Conservation (phyloP, 371 early-diverging fungal species). For the Rhizopus stolonifer region DNA sequence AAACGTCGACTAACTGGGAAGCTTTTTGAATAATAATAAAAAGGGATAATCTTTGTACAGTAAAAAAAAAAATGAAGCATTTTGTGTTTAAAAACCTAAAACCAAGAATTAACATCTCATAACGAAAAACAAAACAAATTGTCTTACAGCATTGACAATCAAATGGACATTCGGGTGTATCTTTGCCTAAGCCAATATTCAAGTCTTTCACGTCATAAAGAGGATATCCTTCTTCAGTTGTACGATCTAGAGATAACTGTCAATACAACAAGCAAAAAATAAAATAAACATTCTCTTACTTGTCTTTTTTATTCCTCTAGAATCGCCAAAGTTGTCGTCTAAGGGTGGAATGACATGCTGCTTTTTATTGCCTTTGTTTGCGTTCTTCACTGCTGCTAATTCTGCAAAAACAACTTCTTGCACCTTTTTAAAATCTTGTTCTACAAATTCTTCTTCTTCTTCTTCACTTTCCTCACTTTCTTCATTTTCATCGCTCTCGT, state of each 20-base stretch:
- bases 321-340: slow-evolving; percentile 44
- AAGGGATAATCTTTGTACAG: slow-evolving; percentile 1
- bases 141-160: slow-evolving; percentile 52
- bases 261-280: no score
- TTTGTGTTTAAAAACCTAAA: neutral
- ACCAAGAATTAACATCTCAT: neutral
- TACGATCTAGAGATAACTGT: slow-evolving; percentile 31
- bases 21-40: slow-evolving; percentile 11
- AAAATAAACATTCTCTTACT: slow-evolving; percentile 27
- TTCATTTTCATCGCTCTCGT: slow-evolving; percentile 12
- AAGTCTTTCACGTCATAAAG: slow-evolving; percentile 50
- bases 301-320: slow-evolving; percentile 43
- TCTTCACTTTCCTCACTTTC: slow-evolving; percentile 19
- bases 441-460: slow-evolving; percentile 19
- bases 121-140: neutral
- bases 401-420: slow-evolving; percentile 51
- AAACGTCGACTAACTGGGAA: slow-evolving; percentile 38
- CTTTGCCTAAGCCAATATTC: slow-evolving; percentile 42
- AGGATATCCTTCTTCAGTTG: slow-evolving; percentile 55
- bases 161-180: slow-evolving; percentile 52
- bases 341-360: slow-evolving; percentile 21
- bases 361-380: slow-evolving; percentile 20
- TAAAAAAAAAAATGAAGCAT: neutral
- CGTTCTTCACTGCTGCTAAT: slow-evolving; percentile 43
- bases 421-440: slow-evolving; percentile 23